Conservation (phyloP, 768 basidiomycete genomes). For the Mycena sanguinolenta region DNA sequence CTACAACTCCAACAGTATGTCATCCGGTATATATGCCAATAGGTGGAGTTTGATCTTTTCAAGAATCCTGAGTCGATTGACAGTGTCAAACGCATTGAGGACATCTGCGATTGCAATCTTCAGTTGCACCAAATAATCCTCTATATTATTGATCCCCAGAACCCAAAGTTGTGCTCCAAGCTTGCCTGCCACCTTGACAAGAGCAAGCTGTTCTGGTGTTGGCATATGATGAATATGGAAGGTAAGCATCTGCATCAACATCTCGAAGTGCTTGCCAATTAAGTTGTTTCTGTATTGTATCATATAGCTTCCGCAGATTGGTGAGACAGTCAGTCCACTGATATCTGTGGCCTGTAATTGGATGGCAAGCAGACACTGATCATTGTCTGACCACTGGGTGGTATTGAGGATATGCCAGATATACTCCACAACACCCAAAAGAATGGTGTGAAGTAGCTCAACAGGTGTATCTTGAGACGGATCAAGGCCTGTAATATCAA, state of each 20-base stretch:
- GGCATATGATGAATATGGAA: slow-evolving; percentile 49
- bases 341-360: slow-evolving; percentile 45
- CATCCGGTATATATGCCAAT: slow-evolving; percentile 43
- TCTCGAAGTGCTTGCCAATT: slow-evolving; percentile 53
- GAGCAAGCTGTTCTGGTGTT: slow-evolving; percentile 33
- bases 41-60: slow-evolving; percentile 51
- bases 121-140: slow-evolving; percentile 44
- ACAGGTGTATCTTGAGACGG: no score
- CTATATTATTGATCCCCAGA: slow-evolving; percentile 44
- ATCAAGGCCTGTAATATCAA: no score
- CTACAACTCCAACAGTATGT: no score
- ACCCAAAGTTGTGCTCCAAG: slow-evolving; percentile 50
- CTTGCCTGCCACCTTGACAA: slow-evolving; percentile 39
- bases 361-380: slow-evolving; percentile 41
- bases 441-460: not conserved
- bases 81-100: slow-evolving; percentile 45
- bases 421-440: slow-evolving; percentile 48
- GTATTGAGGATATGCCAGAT: slow-evolving; percentile 24
- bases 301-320: slow-evolving; percentile 47
- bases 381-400: slow-evolving; percentile 36
- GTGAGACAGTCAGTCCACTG: slow-evolving; percentile 35
- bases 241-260: slow-evolving; percentile 43
- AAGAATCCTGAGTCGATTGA: slow-evolving; percentile 51
- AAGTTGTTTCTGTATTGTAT: slow-evolving; percentile 50
- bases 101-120: slow-evolving; percentile 46